Evolutionary conservation across 805 yeast genomes (phyloP).

Genomic region (Candida pini): DNA sequence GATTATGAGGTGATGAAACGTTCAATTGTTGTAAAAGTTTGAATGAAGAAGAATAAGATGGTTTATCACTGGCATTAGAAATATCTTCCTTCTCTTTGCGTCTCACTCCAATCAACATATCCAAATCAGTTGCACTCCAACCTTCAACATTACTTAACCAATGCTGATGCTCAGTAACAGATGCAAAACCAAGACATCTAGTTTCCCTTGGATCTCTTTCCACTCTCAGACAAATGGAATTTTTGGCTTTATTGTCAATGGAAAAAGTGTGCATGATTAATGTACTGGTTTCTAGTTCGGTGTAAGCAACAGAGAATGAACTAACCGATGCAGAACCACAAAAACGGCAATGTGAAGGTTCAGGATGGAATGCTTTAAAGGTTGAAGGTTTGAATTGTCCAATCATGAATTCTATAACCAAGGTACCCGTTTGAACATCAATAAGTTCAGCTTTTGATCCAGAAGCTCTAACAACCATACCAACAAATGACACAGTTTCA

Average conservation of each 20-base stretch:
- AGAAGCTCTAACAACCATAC: conserved; percentile 62
- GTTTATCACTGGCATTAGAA: conserved; percentile 7
- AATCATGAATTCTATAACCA: conserved; percentile 55
- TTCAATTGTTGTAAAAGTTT: conserved; percentile 9
- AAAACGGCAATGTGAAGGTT: conserved; percentile 83
- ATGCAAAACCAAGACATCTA: conserved; percentile 80
- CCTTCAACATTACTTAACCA: conserved; percentile 64
- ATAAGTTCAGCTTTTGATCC: conserved; percentile 56
- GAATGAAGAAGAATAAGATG: conserved; percentile 11
- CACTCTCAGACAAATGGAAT: conserved; percentile 76
- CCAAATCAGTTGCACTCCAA: conserved; percentile 77
- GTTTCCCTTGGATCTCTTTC: conserved; percentile 92
- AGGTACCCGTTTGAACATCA: conserved; percentile 74
- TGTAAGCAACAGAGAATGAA: conserved; percentile 68
- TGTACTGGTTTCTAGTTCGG: conserved; percentile 49
- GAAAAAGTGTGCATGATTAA: conserved; percentile 69
- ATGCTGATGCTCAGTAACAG: conserved; percentile 63
- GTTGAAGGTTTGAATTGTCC: conserved; percentile 57
- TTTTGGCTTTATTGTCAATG: conserved; percentile 69
- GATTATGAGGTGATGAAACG: conserved; percentile 2
- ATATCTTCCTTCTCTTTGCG: conserved; percentile 33
- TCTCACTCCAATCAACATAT: conserved; percentile 65
- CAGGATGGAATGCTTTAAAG: conserved; percentile 70
- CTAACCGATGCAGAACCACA: conserved; percentile 85
- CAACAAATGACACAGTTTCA: conserved; percentile 62